Conservation (phyloP, 2,329 filamentous ascomycete genomes). For the Phyllosticta paracitricarpa region DNA sequence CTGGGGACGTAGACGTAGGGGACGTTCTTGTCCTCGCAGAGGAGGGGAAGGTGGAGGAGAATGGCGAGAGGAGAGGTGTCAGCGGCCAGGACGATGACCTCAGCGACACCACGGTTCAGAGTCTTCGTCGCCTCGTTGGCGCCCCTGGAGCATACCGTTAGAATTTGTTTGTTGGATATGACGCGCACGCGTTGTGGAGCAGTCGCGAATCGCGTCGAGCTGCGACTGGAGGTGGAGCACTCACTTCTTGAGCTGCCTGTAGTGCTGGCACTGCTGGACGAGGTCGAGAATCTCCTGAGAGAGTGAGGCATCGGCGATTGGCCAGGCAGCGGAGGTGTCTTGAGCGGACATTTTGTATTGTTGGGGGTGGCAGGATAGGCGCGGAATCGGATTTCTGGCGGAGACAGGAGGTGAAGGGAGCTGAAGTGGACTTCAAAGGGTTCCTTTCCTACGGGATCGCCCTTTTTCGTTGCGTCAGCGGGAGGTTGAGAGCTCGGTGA, state of each 20-base stretch:
- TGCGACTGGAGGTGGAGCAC: background rate
- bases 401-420: background rate
- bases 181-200: constrained; percentile 19
- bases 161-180: background rate
- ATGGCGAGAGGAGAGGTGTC: constrained; percentile 84
- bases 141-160: constrained; percentile 70
- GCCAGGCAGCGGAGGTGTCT: constrained; percentile 19
- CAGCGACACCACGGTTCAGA: constrained; percentile 79
- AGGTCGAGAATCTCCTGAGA: constrained; percentile 37
- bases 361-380: constrained; percentile 10
- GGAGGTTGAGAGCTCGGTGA: background rate
- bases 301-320: constrained; percentile 38
- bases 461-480: constrained; percentile 21
- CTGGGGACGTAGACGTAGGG: constrained; percentile 65
- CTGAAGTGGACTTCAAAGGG: constrained; percentile 22
- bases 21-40: constrained; percentile 74
- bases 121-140: constrained; percentile 74
- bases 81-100: constrained; percentile 80
- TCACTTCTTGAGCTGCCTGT: constrained; percentile 16
- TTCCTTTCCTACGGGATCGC: constrained; percentile 35
- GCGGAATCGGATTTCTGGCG: background rate
- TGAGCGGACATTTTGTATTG: constrained; percentile 5
- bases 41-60: constrained; percentile 60
- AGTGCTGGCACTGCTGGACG: constrained; percentile 14
- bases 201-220: constrained; percentile 39